Evolutionary conservation across 768 basidiomycete species (phyloP), one percentile per base, ranked within the genome.

Genomic region (Leucosporidium scottii): DNA sequence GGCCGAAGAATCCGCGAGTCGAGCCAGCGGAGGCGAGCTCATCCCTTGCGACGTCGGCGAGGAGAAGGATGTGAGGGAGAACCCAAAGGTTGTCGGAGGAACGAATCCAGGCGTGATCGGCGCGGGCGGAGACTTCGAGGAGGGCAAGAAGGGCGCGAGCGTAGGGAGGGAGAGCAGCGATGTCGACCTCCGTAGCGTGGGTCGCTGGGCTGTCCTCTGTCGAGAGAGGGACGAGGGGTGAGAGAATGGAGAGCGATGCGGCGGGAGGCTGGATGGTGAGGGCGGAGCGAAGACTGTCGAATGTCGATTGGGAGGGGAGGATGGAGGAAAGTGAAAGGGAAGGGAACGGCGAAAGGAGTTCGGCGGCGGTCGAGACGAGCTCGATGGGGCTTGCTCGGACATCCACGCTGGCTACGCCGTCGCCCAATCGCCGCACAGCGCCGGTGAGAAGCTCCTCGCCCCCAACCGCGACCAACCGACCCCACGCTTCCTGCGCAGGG

Each of bases 51-150:
- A 55, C 39, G 25, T 65, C 75, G 1, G 81, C 80, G 28, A 91
- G 80, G 0, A 84, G 82, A 13, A 89, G 78, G 62, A 91, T 79
- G 75, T 91, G 88, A 13, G 84, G 83, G 7, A 97, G 76, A 0
- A 84, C 82, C 86, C 87, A 88, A 61, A 88, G 83, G 21, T 79
- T 81, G 83, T 5, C 87, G 39, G 39, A 44, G 85, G 1, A 83
- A 69, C n/a, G 83, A 79, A 48, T 90, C 85, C 88, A 87, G 21
- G 79, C 77, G 25, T 73, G 74, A 71, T 91, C 80, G 15, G 39
- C 39, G 39, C 62, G 39, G 4, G 70, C 51, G 48, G 66, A 47
- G 39, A 59, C 28, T 25, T 68, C 65, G 65, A 61, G 54, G 67
- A 67, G 7, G 55, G 57, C 71, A 50, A 73, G 51, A 21, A 73